phyloP scores from a whole-genome alignment of 23 red algal species.

The Gracilaria vermiculophylla region DNA sequence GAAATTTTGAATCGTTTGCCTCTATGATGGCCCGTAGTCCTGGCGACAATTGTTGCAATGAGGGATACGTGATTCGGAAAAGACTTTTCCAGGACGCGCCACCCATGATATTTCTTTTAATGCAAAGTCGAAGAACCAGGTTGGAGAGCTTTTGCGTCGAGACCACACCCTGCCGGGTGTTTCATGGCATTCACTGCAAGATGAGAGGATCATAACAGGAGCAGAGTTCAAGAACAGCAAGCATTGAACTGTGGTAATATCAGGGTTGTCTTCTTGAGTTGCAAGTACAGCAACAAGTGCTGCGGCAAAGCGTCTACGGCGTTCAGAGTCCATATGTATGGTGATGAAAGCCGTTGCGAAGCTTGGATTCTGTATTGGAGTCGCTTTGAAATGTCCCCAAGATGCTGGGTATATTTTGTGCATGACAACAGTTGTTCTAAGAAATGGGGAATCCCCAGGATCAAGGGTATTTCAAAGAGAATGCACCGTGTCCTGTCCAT shows the following conservation, averaged over 20 bases:
- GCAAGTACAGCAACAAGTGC: neutral
- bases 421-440: neutral
- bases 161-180: neutral
- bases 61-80: neutral
- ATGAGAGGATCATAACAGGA: too few relatives aligned
- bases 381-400: neutral
- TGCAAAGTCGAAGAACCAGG: neutral
- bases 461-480: neutral
- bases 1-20: neutral
- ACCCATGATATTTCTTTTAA: neutral
- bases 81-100: neutral
- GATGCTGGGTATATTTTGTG: neutral
- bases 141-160: neutral
- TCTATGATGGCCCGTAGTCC: neutral
- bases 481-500: neutral
- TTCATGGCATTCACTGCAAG: neutral
- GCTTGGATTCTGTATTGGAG: neutral
- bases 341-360: neutral
- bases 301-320: neutral
- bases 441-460: constrained; percentile 8
- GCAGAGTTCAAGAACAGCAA: neutral
- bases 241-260: neutral
- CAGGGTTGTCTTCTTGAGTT: neutral
- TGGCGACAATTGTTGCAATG: neutral
- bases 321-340: neutral